These are phyloP conservation scores for Hypoxylon sp. DNA, from an alignment of 2,329 filamentous ascomycete species.

Conservation along the genomic window DNA sequence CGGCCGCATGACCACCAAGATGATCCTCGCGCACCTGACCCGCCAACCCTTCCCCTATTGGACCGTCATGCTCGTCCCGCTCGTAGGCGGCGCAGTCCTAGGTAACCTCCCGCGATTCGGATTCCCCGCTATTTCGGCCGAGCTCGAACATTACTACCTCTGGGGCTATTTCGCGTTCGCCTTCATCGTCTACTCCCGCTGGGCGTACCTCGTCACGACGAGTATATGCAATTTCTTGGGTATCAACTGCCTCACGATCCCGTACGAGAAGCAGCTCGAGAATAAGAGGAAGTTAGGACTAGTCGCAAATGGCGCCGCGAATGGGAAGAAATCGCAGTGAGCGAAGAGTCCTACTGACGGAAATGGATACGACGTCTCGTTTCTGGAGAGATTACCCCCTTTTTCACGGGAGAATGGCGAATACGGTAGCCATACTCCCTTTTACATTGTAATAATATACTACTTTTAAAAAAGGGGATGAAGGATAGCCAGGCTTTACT, in stretches of 20 bases:
- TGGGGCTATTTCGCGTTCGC: constrained; percentile 87
- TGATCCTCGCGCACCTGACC: constrained; percentile 95
- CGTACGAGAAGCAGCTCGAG: constrained; percentile 69
- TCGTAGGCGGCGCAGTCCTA: constrained; percentile 86
- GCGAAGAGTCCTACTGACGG: not conserved
- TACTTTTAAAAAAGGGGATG: constrained; percentile 8
- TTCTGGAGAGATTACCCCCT: constrained; percentile 22
- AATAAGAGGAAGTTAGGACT: constrained; percentile 60
- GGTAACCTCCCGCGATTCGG: constrained; percentile 86
- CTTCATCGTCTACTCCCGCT: constrained; percentile 87
- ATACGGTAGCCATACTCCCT: not conserved
- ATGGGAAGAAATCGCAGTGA: constrained; percentile 52
- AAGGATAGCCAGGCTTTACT: constrained; percentile 1
- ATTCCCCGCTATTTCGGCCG: constrained; percentile 73
- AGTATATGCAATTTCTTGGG: constrained; percentile 92
- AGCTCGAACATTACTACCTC: constrained; percentile 83
- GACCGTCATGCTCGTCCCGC: constrained; percentile 90
- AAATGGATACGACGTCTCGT: not conserved
- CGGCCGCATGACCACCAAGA: constrained; percentile 98
- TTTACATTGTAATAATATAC: constrained; percentile 34
- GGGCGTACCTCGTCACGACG: constrained; percentile 91
- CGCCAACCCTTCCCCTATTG: constrained; percentile 96
- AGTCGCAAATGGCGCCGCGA: constrained; percentile 40
- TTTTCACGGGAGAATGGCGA: constrained; percentile 3
- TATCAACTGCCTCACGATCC: constrained; percentile 95